Conservation (phyloP, 352 stramenopile species). For the Phytophthora cactorum region DNA sequence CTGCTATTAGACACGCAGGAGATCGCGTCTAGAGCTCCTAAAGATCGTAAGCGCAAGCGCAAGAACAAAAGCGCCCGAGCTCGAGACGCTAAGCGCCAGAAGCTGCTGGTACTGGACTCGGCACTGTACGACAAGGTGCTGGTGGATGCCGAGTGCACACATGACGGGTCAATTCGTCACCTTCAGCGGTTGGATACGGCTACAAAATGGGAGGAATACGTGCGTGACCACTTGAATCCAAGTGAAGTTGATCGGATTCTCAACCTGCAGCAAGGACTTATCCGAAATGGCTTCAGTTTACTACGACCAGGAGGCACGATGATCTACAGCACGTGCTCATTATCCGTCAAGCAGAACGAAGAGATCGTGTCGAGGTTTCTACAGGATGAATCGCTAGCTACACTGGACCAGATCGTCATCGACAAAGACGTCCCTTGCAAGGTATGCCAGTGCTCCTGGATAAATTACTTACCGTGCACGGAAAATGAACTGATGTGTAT, state of each 20-base stretch:
- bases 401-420: slow-evolving; percentile 45
- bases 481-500: not conserved
- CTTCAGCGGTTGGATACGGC: slow-evolving; percentile 71
- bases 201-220: slow-evolving; percentile 79
- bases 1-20: slow-evolving; percentile 75
- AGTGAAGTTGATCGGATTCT: slow-evolving; percentile 65
- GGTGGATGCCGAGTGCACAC: slow-evolving; percentile 96
- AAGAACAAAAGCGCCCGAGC: slow-evolving; percentile 92
- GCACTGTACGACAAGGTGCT: slow-evolving; percentile 93
- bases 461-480: not conserved
- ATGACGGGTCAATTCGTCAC: slow-evolving; percentile 94
- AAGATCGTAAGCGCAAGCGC: slow-evolving; percentile 79
- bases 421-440: slow-evolving; percentile 53
- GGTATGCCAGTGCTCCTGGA: slow-evolving; percentile 21
- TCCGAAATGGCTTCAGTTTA: slow-evolving; percentile 88
- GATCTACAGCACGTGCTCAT: slow-evolving; percentile 96
- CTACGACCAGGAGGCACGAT: slow-evolving; percentile 89
- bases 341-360: slow-evolving; percentile 94
- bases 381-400: slow-evolving; percentile 40
- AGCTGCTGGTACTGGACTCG: slow-evolving; percentile 32
- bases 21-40: slow-evolving; percentile 49
- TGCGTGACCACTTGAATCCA: slow-evolving; percentile 67
- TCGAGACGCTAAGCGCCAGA: slow-evolving; percentile 56
- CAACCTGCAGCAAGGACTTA: slow-evolving; percentile 62
- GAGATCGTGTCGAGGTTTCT: slow-evolving; percentile 90